Base-by-base conservation (phyloP, 2,329 filamentous ascomycete genomes). In the Neopestalotiopsis rosae region DNA sequence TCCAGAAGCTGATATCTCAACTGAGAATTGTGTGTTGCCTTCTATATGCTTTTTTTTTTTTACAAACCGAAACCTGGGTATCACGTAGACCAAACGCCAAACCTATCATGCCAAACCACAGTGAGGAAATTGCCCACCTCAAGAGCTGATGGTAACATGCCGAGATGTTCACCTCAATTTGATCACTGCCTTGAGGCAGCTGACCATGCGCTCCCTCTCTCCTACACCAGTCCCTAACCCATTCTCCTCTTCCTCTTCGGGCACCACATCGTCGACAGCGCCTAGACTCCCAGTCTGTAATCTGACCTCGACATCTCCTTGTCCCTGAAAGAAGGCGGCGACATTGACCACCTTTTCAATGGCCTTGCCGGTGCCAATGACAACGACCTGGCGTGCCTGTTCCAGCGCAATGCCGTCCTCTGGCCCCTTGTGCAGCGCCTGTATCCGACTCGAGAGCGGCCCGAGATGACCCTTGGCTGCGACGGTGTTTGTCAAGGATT, bases 331-430 rank as follows among this genome's bases (percentile, higher is more conserved):
- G 83, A 88, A 91, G 42, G 87, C 78, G 0, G 88, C 92, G 5
- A 94, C 78, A 32, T 87, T 83, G 69, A 92, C 78, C 1, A 88
- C 88, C 78, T 89, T 89, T 70, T 87, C 83, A 38, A 94, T 90
- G 7, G 91, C 92, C 72, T 86, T 87, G 1, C 92, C 91, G 0
- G 90, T 91, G 7, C 88, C 92, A 67, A 91, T 84, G 1, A 93
- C 77, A 14, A 86, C 82, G 4, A 93, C 89, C 24, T 85, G 80
- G 67, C 87, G 83, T 13, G 76, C 74, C 32, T 77, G 74, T 42
- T 78, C 76, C 20, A 80, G 74, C 14, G 72, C 77, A 10, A 79
- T 77, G 24, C 77, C 77, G 65, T 75, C 76, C 74, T 72, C 24
- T 71, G 70, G 67, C 52, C 68, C 70, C 61, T 78, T 76, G 74